Conservation (phyloP, 192 early-diverging fungal genomes). For the Cetraspora pellucida region DNA sequence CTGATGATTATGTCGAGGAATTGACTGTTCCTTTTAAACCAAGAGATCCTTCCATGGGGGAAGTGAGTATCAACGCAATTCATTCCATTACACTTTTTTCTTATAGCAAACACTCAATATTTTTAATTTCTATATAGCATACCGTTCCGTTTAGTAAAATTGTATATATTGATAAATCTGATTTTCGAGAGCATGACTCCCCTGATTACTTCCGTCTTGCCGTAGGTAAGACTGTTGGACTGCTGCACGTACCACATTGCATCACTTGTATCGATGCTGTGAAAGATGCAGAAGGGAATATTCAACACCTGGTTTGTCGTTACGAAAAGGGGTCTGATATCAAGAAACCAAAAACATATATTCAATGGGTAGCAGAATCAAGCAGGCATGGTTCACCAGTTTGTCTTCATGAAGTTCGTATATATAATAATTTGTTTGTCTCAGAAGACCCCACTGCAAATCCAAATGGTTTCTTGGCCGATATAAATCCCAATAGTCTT, state of each 20-base stretch:
- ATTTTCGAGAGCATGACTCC: slow-evolving; percentile 93
- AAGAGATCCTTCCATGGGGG: slow-evolving; percentile 81
- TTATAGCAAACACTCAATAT: background rate
- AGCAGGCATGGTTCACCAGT: slow-evolving; percentile 83
- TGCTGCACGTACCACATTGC: slow-evolving; percentile 84
- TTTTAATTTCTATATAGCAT: slow-evolving; percentile 43
- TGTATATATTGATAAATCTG: slow-evolving; percentile 93
- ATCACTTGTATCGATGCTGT: slow-evolving; percentile 82
- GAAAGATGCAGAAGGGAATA: slow-evolving; percentile 77
- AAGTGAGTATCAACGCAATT: slow-evolving; percentile 28
- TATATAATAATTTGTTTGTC: slow-evolving; percentile 87
- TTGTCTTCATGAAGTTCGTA: slow-evolving; percentile 75
- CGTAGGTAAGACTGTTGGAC: slow-evolving; percentile 91
- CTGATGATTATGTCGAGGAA: slow-evolving; percentile 78
- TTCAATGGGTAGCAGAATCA: slow-evolving; percentile 97
- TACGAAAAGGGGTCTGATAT: slow-evolving; percentile 72
- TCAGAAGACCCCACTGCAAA: slow-evolving; percentile 86
- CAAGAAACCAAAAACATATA: slow-evolving; percentile 94
- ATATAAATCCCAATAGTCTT: slow-evolving; percentile 83
- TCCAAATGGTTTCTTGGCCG: slow-evolving; percentile 90
- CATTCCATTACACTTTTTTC: background rate
- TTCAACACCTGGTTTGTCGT: slow-evolving; percentile 78
- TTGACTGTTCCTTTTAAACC: slow-evolving; percentile 89
- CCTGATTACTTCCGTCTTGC: slow-evolving; percentile 96
- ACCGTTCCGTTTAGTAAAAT: slow-evolving; percentile 86